Evolutionary conservation across 257 asterid species (phyloP), one percentile per base, ranked within the genome.

Genomic region (Eucommia ulmoides): DNA sequence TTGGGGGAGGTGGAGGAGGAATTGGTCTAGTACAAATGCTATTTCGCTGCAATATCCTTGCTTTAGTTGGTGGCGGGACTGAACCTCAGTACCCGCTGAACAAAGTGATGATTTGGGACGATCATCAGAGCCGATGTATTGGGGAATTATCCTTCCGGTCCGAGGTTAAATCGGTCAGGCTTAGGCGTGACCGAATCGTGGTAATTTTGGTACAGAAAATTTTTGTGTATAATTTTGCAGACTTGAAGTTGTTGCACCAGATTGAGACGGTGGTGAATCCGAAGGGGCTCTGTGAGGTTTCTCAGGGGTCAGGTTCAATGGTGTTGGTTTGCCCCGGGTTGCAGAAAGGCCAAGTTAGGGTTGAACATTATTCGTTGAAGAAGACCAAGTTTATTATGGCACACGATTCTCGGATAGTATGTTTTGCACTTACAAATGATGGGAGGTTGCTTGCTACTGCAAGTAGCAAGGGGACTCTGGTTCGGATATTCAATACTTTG

Each of bases 81-180:
- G 65, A 77, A 19, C 95, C 95, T 2, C 93, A 80, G 60, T 88
- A 80, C 53, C 82, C 94, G 0, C 49, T 78, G 26, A 82, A 80
- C 52, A 88, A 88, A 72, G 97, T 88, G 23, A 84, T 88, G 97
- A 77, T 88, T 38, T 88, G 97, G 95, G 94, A 84, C 62, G 94
- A 84, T 62, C 81, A 82, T 55, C 83, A 74, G 51, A 69, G 77
- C 22, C 65, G 94, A n/a, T 88, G 97, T 42, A 80, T 84, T 3
- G 97, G 94, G 16, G 97, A 87, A 29, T 58, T 87, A 0, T 78
- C 94, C 2, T 87, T 87, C 50, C 71, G 94, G 69, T 80, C 94
- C 5, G 93, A 83, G 62, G 97, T 87, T 52, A 87, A 87, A 24
- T 84, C 91, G 22, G 93, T 87, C 23, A 81, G 88, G 41, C 69